Base-by-base conservation (phyloP, 495 filamentous ascomycete species). In the Xylaria flabelliformis region DNA sequence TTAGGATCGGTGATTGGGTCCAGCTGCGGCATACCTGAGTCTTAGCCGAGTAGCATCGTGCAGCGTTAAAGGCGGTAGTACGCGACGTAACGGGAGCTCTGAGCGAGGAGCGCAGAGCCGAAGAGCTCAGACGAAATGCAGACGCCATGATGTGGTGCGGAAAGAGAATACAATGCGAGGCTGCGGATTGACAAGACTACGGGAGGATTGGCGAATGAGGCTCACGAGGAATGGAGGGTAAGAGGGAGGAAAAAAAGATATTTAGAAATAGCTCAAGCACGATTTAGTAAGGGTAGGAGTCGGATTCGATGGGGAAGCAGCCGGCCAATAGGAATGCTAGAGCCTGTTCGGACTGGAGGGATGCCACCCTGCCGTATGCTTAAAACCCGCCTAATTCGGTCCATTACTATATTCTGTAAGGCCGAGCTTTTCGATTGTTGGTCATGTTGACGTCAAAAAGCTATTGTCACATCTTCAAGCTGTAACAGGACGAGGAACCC, bases 41-140 rank as follows among this genome's bases (percentile, higher is more conserved):
- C 88, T 98, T 97, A 75, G 94, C 89, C 66, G 94, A 97, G 84
- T 97, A 97, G 89, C 89, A 90, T 83, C 95, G 90, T 80, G 91
- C 82, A 79, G 94, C 92, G 85, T 91, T 94, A 86, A 93, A 91
- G 82, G 90, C 89, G 75, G 88, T 89, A 82, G 90, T 87, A 82
- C 89, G 89, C 77, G 83, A 82, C 87, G 86, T 76, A 79, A 87
- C 83, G 64, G 90, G 87, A 76, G 89, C 84, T 77, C 86, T 83
- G 75, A 92, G 77, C 55, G 91, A 89, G 80, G 92, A 88, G 79
- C 95, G 91, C 77, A 97, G 84, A 80, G 90, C 89, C 80, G 92
- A 85, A 77, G 88, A 87, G 83, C 90, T 88, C 75, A 97, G 84
- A 86, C 93, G 90, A 78, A 95, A 82, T 80, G 92, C 88, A 76